Conservation (phyloP, 495 filamentous ascomycete genomes). For the Podospora pseudocomata region DNA sequence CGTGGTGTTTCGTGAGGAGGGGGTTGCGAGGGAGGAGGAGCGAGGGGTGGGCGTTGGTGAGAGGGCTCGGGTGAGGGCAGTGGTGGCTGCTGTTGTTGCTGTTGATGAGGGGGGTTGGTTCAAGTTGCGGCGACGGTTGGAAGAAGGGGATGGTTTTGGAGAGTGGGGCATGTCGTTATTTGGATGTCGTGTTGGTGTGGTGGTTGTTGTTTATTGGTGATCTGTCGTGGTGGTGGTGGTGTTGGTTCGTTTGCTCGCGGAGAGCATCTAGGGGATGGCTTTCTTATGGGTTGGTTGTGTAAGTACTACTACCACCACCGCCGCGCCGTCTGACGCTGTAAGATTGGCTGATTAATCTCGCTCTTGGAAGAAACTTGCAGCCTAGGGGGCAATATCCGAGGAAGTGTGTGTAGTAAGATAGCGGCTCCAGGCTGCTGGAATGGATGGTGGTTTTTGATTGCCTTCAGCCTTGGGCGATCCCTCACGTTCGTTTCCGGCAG, state of each 20-base stretch:
- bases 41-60: constrained; percentile 23
- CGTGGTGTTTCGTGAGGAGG: constrained; percentile 12
- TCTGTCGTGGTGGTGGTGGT: constrained; percentile 4
- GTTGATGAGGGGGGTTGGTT: not conserved
- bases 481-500: not conserved
- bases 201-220: not conserved
- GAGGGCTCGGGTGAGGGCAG: constrained; percentile 3
- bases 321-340: not conserved
- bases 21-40: constrained; percentile 1
- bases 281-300: not conserved
- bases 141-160: constrained; percentile 14
- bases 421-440: constrained; percentile 12
- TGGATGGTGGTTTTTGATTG: not conserved
- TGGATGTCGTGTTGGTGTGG: not conserved
- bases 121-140: not conserved
- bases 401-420: not conserved
- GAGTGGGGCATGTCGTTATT: not conserved
- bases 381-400: constrained; percentile 32
- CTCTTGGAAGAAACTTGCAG: not conserved
- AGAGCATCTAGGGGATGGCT: not conserved
- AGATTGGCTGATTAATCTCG: not conserved
- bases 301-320: not conserved
- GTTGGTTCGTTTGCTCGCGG: not conserved
- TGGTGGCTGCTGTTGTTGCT: not conserved
- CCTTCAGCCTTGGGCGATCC: constrained; percentile 10